Base-by-base conservation (phyloP, 192 early-diverging fungal species). In the Spizellomyces punctatus region DNA sequence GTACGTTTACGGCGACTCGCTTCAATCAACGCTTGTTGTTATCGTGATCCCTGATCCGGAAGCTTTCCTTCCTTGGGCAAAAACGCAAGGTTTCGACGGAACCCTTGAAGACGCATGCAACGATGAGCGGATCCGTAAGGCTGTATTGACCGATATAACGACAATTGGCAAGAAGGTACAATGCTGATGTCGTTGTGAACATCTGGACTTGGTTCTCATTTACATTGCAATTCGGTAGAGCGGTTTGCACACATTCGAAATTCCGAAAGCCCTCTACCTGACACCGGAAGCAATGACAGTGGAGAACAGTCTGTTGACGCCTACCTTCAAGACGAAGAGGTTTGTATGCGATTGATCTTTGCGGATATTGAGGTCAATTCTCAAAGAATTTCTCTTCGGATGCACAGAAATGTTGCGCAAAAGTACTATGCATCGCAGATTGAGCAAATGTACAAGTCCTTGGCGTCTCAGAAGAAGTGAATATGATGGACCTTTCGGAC, bases 1-100 rank as follows among this genome's bases (percentile, higher is more conserved):
- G 56, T 98, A 91, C 79, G 93, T 99, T 6, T 91, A 98, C 81
- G 98, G 98, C 63, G 94, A 99, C 74, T 93, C 92, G 27, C 82
- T 98, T 61, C 73, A 82, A 72, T 84, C 88, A 43, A 86, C 88
- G 55, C 76, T 98, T 22, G 95, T 99, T 2, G 93, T 83, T 59
- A 78, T 99, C 27, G 82, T 96, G 22, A 92, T 96, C 4, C 97
- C 97, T 17, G 83, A 83, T 66, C 76, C 73, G 6, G 82, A 86
- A 60, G 59, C 61, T 62, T 58, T 64, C 60, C 71, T 82, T 58
- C 71, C 68, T 27, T 74, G 69, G 48, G 85, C 67, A 45, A 80
- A 74, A 12, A 46, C 74, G 74, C 10, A 45, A 57, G 17, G 69
- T 59, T 14, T 76, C 48, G 57, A 71, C 74, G 83, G 63, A 12